These are phyloP conservation scores for Hypoxylon rubiginosum DNA, from an alignment of 2,329 filamentous ascomycete species.

Conservation along the genomic window DNA sequence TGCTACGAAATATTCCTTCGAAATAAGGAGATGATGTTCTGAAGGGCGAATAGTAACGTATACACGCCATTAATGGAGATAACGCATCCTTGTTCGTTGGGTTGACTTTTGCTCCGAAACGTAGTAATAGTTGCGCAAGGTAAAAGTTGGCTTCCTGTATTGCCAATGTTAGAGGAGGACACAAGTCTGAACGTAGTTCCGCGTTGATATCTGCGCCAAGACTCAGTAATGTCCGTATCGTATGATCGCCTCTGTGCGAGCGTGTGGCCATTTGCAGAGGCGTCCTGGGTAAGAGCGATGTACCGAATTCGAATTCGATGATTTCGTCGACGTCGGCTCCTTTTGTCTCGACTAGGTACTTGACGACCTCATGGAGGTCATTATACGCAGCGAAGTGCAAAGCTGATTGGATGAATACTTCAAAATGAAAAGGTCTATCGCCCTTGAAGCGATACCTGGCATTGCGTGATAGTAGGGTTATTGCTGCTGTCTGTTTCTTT, in stretches of 20 bases:
- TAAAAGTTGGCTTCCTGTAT: conserved; percentile 1
- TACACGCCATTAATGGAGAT: conserved; percentile 17
- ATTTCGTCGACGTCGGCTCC: conserved; percentile 15
- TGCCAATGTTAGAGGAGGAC: conserved; percentile 15
- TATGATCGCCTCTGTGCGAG: conserved; percentile 1
- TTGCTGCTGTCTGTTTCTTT: neutral
- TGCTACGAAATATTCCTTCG: neutral
- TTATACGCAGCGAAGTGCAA: conserved; percentile 16
- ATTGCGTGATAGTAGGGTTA: conserved; percentile 21
- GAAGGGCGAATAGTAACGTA: neutral
- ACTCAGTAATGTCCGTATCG: conserved; percentile 7
- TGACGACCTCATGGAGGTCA: neutral
- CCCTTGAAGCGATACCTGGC: conserved; percentile 17
- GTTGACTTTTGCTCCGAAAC: conserved; percentile 16
- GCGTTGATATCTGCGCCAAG: conserved; percentile 27
- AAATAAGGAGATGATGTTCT: neutral
- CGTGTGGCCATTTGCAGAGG: conserved; percentile 19
- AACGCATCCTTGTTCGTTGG: neutral
- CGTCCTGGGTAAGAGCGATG: neutral
- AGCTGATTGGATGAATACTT: neutral
- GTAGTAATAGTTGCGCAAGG: conserved; percentile 14
- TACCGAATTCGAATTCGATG: neutral
- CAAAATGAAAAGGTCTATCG: too few relatives aligned
- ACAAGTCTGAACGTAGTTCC: neutral
- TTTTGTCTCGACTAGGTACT: conserved; percentile 17